Conservation (phyloP, 2,329 filamentous ascomycete genomes). For the Talaromyces pinophilus region DNA sequence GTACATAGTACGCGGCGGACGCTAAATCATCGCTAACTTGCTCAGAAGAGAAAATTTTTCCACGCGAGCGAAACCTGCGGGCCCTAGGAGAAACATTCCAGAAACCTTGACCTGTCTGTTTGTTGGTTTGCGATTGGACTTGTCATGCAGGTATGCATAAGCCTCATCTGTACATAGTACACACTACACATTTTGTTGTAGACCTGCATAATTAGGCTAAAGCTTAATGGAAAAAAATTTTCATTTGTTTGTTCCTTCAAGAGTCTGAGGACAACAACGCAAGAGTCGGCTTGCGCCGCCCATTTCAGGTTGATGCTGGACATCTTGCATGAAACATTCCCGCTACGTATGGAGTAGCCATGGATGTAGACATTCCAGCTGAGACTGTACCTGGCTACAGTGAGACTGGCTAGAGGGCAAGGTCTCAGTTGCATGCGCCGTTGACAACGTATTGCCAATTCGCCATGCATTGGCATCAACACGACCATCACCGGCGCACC, state of each 20-base stretch:
- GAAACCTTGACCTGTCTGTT: neutral
- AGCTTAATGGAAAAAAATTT: conserved; percentile 7
- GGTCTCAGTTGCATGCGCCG: neutral
- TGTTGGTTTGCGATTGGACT: neutral
- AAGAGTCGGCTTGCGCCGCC: neutral
- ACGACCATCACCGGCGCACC: neutral
- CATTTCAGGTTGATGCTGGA: neutral
- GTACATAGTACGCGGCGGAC: neutral
- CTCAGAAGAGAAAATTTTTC: conserved; percentile 10
- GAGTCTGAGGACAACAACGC: neutral
- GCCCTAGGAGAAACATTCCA: neutral
- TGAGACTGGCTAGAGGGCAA: neutral
- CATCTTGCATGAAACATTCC: neutral
- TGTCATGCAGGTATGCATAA: neutral
- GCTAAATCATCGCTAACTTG: neutral
- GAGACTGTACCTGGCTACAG: neutral
- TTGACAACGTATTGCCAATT: neutral
- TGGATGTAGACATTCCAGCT: neutral
- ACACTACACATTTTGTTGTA: neutral
- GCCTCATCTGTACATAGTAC: neutral
- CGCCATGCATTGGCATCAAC: neutral
- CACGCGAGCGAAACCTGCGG: conserved; percentile 4
- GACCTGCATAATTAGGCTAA: neutral
- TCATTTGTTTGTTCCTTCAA: neutral
- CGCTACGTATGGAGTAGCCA: neutral